These are phyloP conservation scores for Stemphylium vesicarium DNA, from an alignment of 2,329 filamentous ascomycete species.

Conservation along the genomic window DNA sequence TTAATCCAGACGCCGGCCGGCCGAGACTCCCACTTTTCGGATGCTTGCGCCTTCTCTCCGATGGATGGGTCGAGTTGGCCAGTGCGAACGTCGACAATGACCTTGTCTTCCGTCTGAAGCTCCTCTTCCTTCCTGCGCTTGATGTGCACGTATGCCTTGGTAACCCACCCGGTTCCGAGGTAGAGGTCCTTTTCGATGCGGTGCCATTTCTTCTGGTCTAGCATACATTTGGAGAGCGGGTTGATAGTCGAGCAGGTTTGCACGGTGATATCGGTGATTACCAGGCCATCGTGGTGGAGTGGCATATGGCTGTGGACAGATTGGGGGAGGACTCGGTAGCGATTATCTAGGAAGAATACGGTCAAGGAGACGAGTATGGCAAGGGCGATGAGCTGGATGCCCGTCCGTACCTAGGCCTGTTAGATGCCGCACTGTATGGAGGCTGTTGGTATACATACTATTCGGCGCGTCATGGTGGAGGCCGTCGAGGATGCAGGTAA, in stretches of 20 bases:
- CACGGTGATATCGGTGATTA: constrained; percentile 85
- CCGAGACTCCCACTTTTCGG: constrained; percentile 77
- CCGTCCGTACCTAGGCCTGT: constrained; percentile 60
- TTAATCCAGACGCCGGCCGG: constrained; percentile 83
- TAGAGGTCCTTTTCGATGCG: constrained; percentile 90
- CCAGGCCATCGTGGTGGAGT: constrained; percentile 77
- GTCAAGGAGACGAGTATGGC: constrained; percentile 69
- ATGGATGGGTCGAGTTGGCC: constrained; percentile 72
- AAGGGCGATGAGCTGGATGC: constrained; percentile 75
- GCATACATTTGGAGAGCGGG: constrained; percentile 74
- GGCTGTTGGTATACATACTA: constrained; percentile 33
- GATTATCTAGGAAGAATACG: constrained; percentile 83
- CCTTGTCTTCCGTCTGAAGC: constrained; percentile 72
- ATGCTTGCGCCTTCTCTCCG: constrained; percentile 61
- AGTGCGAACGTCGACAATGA: constrained; percentile 80
- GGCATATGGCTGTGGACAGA: constrained; percentile 88
- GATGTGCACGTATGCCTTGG: constrained; percentile 80
- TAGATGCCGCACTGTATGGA: constrained; percentile 12
- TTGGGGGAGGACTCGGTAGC: constrained; percentile 84
- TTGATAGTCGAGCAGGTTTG: constrained; percentile 78
- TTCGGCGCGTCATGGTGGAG: constrained; percentile 49
- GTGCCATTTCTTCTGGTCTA: constrained; percentile 77
- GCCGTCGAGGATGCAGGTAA: constrained; percentile 17
- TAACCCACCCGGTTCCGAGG: constrained; percentile 74
- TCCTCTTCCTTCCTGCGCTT: constrained; percentile 87